phyloP scores from a whole-genome alignment of 2,329 filamentous ascomycete species.

The Neoscytalidium dimidiatum region DNA sequence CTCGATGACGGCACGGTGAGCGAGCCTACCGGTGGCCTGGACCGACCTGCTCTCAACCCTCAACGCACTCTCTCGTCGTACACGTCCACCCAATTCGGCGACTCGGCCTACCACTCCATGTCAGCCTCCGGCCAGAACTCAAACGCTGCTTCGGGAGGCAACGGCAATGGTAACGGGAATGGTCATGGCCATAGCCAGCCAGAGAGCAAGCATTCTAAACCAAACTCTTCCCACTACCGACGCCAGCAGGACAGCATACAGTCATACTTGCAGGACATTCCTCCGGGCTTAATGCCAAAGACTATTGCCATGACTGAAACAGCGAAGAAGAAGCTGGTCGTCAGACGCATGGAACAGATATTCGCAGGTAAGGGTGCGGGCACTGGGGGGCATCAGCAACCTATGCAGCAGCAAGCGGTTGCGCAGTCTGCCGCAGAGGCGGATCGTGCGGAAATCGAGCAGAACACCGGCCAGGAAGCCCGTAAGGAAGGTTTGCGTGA shows the following conservation, averaged over 20 bases:
- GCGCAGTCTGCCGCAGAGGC: slow-evolving; percentile 55
- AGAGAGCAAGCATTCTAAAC: neutral
- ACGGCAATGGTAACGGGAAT: slow-evolving; percentile 29
- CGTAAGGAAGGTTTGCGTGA: slow-evolving; percentile 47
- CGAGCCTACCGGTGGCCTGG: slow-evolving; percentile 55
- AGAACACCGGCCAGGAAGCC: slow-evolving; percentile 39
- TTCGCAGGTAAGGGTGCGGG: slow-evolving; percentile 69
- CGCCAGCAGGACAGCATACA: slow-evolving; percentile 58
- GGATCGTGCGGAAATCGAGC: slow-evolving; percentile 41
- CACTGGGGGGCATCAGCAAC: slow-evolving; percentile 47
- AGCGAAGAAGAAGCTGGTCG: slow-evolving; percentile 75
- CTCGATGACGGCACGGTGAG: neutral
- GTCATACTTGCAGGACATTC: slow-evolving; percentile 72
- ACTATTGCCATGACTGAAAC: slow-evolving; percentile 65
- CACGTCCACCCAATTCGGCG: slow-evolving; percentile 58
- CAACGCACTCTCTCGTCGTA: slow-evolving; percentile 51
- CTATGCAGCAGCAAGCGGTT: slow-evolving; percentile 59
- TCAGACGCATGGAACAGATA: slow-evolving; percentile 74
- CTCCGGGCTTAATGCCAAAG: slow-evolving; percentile 66
- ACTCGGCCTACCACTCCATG: slow-evolving; percentile 65
- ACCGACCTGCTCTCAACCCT: slow-evolving; percentile 28
- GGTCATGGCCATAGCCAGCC: slow-evolving; percentile 4
- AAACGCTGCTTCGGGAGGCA: slow-evolving; percentile 32
- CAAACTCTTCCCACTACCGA: neutral
- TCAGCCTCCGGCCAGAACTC: slow-evolving; percentile 51